Evolutionary conservation across 2,329 filamentous ascomycete species (phyloP).

Genomic region (Rachicladosporium sp.): DNA sequence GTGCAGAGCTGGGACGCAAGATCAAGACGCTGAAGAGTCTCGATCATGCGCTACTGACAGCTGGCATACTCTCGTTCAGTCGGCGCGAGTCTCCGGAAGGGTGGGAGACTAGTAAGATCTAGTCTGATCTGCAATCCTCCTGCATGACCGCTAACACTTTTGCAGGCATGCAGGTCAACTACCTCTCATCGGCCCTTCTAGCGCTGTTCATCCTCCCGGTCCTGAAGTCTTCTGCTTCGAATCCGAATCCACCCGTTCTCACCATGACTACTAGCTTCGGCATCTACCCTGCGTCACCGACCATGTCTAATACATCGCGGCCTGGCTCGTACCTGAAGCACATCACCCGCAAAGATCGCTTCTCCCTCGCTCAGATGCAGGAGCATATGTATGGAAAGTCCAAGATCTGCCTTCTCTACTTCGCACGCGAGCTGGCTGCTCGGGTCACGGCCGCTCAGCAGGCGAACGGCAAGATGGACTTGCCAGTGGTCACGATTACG

Average conservation of each 20-base stretch:
- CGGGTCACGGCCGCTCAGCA: background rate
- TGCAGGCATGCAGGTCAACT: too few relatives aligned
- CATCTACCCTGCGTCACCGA: conserved; percentile 6
- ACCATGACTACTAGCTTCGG: conserved; percentile 7
- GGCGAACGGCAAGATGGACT: background rate
- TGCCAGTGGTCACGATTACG: conserved; percentile 4
- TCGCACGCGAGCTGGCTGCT: conserved; percentile 6
- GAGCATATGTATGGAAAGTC: conserved; percentile 7
- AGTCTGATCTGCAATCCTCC: conserved; percentile 3
- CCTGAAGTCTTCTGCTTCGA: too few relatives aligned
- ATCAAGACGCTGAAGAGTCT: conserved; percentile 2
- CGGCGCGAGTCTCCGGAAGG: conserved; percentile 7
- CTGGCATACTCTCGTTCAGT: conserved; percentile 7
- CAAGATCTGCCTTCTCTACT: conserved; percentile 6
- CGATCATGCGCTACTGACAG: conserved; percentile 6
- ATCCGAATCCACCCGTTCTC: conserved; percentile 4
- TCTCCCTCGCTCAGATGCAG: conserved; percentile 1
- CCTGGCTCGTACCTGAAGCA: conserved; percentile 5
- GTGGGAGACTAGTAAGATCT: conserved; percentile 7
- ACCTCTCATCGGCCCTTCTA: too few relatives aligned
- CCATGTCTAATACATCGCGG: conserved; percentile 2
- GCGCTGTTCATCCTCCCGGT: too few relatives aligned
- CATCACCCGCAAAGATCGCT: conserved; percentile 6
- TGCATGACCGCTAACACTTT: background rate
- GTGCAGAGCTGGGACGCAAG: conserved; percentile 4